Conservation (phyloP, 129 eudicot species). For the Silybum marianum region DNA sequence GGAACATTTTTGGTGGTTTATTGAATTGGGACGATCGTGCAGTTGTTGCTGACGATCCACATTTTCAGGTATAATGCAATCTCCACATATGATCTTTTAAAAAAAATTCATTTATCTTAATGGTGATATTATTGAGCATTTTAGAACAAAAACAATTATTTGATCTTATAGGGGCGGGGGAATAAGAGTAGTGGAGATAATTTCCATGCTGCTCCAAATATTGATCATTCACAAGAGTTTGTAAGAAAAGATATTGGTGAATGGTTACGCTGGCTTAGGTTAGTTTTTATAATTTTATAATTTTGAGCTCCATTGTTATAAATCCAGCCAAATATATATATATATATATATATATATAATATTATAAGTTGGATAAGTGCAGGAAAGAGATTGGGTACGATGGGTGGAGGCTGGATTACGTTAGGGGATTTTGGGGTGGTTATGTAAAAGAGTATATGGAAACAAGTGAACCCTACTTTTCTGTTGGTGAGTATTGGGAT, state of each 20-base stretch:
- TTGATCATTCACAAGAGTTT: slow-evolving; percentile 97
- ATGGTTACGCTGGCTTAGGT: slow-evolving; percentile 98
- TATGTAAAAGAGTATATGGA: slow-evolving; percentile 97
- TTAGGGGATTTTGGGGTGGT: slow-evolving; percentile 99
- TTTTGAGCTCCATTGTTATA: neutral
- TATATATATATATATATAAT: neutral
- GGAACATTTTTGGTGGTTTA: slow-evolving; percentile 95
- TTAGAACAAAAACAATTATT: neutral
- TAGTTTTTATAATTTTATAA: slow-evolving; percentile 8
- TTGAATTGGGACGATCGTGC: slow-evolving; percentile 98
- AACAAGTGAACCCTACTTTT: slow-evolving; percentile 76
- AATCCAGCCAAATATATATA: too few species aligned
- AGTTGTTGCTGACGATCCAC: slow-evolving; percentile 94
- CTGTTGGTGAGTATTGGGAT: slow-evolving; percentile 99
- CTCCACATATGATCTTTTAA: neutral
- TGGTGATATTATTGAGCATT: slow-evolving; percentile 3
- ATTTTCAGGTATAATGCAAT: slow-evolving; percentile 70
- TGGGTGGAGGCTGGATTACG: slow-evolving; percentile 98
- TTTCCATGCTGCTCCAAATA: slow-evolving; percentile 98
- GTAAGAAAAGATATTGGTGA: slow-evolving; percentile 86
- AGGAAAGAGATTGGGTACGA: slow-evolving; percentile 94
- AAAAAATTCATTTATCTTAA: neutral
- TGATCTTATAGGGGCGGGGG: slow-evolving; percentile 73
- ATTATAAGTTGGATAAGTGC: slow-evolving; percentile 7
- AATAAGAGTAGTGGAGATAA: slow-evolving; percentile 97